Conservation (phyloP, 73 alveolate species). For the Paramecium sexaurelia region DNA sequence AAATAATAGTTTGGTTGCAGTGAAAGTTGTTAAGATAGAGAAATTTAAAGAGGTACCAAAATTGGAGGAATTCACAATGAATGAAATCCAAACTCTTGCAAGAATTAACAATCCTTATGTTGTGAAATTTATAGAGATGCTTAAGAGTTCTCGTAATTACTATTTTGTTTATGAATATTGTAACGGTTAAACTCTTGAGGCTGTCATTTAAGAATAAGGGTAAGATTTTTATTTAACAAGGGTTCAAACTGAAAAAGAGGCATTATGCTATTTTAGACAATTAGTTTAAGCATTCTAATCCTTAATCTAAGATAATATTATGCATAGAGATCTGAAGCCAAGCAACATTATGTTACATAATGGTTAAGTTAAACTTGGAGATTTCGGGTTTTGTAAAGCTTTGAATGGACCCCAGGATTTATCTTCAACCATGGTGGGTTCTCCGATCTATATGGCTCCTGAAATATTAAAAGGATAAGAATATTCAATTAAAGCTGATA, state of each 20-base stretch:
- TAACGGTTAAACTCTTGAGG: conserved; percentile 63
- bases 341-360: conserved; percentile 60
- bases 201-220: conserved; percentile 12
- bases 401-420: conserved; percentile 49
- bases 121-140: conserved; percentile 65
- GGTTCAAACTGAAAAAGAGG: conserved; percentile 60
- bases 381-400: conserved; percentile 69
- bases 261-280: conserved; percentile 31
- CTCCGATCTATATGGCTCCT: conserved; percentile 76
- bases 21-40: conserved; percentile 65
- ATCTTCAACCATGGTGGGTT: conserved; percentile 67
- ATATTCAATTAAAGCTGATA: conserved; percentile 66
- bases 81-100: conserved; percentile 66
- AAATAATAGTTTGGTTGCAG: conserved; percentile 56
- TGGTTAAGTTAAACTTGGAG: conserved; percentile 52
- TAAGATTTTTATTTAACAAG: background rate
- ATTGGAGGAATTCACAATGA: conserved; percentile 68
- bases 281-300: conserved; percentile 60
- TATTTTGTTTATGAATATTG: conserved; percentile 65
- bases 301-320: conserved; percentile 40
- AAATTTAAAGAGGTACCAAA: conserved; percentile 69
- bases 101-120: conserved; percentile 55
- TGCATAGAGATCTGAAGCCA: conserved; percentile 69
- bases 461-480: conserved; percentile 68
- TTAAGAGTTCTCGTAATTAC: conserved; percentile 49